Evolutionary conservation across 164 flowering plant species (phyloP).

Genomic region (Magnolia changhungtana): DNA sequence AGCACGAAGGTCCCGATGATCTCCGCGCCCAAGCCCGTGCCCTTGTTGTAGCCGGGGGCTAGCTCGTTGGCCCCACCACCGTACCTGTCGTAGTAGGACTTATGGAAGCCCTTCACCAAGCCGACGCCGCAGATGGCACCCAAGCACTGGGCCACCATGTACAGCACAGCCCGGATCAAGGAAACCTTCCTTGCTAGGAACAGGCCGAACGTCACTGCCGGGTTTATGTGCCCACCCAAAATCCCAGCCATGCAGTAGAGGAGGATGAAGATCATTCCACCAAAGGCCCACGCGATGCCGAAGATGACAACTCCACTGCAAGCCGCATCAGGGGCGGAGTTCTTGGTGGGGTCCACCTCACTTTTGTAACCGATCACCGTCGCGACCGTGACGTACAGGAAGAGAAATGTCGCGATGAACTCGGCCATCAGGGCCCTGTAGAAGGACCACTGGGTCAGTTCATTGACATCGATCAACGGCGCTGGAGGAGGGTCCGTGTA

Average conservation of each 20-base stretch:
- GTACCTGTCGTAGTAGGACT: conserved; percentile 27
- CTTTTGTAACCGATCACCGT: conserved; percentile 80
- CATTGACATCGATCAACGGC: conserved; percentile 54
- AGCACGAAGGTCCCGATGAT: conserved; percentile 63
- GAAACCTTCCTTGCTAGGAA: conserved; percentile 59
- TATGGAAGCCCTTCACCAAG: conserved; percentile 56
- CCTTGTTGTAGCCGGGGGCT: conserved; percentile 39
- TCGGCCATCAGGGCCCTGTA: conserved; percentile 86
- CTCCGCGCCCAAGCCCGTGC: conserved; percentile 58
- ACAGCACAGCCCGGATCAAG: conserved; percentile 47
- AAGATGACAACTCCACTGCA: conserved; percentile 87
- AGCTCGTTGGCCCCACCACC: conserved; percentile 60
- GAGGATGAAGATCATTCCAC: conserved; percentile 93
- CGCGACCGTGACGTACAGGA: conserved; percentile 68
- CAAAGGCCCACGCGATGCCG: conserved; percentile 96
- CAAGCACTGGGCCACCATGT: conserved; percentile 61
- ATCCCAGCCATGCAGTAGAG: conserved; percentile 98
- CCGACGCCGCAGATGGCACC: conserved; percentile 60
- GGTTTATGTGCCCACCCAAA: conserved; percentile 46
- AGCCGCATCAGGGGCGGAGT: not conserved
- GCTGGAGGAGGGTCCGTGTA: conserved; percentile 94
- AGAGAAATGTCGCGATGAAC: conserved; percentile 79
- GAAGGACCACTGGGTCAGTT: conserved; percentile 72
- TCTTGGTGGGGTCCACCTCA: conserved; percentile 28
- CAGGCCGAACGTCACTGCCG: conserved; percentile 63